Evolutionary conservation across 129 eudicot species (phyloP).

Genomic region (Smallanthus sonchifolius): DNA sequence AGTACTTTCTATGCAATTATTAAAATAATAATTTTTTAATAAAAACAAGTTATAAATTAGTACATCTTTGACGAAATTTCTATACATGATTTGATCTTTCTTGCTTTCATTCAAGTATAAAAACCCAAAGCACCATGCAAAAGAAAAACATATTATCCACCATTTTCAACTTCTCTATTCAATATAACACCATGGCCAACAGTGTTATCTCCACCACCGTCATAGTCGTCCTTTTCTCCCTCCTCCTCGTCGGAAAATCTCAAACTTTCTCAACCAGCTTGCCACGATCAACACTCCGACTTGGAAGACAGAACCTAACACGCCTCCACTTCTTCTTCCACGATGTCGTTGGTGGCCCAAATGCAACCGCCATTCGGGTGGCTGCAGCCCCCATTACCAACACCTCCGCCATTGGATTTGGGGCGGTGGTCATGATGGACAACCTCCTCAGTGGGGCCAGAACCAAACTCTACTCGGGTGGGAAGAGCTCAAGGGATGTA

Average conservation of each 20-base stretch:
- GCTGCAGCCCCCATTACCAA: constrained; percentile 27
- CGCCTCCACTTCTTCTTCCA: constrained; percentile 35
- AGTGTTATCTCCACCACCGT: neutral
- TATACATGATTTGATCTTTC: neutral
- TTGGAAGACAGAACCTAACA: constrained; percentile 16
- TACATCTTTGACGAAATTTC: neutral
- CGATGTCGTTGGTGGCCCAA: constrained; percentile 28
- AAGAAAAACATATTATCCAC: neutral
- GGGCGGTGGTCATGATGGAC: constrained; percentile 36
- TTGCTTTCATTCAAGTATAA: neutral
- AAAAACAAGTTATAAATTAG: neutral
- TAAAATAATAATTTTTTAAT: too few species aligned
- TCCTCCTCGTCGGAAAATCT: constrained; percentile 24
- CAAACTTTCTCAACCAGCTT: constrained; percentile 25
- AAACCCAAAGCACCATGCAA: neutral
- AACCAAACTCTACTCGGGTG: constrained; percentile 28
- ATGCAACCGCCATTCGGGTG: constrained; percentile 31
- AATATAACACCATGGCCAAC: neutral
- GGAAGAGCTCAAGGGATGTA: constrained; percentile 44
- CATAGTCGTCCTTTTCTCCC: constrained; percentile 10
- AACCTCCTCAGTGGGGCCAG: constrained; percentile 31
- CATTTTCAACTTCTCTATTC: neutral
- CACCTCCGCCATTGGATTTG: constrained; percentile 24
- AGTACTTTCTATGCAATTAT: too few species aligned
- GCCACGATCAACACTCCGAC: constrained; percentile 14